Evolutionary conservation across 352 stramenopile species (phyloP), one percentile per base, ranked within the genome.

Genomic region (Pythium dissotocum): DNA sequence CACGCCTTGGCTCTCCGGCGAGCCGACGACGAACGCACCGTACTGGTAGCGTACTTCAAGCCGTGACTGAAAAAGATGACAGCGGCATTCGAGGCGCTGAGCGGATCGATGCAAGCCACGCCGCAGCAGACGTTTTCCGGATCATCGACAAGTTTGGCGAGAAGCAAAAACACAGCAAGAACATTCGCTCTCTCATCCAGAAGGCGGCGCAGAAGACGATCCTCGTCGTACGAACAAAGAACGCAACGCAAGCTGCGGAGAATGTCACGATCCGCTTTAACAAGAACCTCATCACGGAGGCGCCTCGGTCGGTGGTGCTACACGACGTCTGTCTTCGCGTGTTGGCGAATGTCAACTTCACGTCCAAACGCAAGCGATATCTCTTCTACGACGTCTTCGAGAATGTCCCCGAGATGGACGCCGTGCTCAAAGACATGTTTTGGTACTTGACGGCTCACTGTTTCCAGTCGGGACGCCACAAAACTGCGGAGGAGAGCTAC

Each of bases 381-480:
- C 65, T 78, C 35, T 91, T 87, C 65, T 70, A 69, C 5, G 72
- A 82, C 10, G 64, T 86, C 26, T 91, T 91, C 54, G 48, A 66
- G 1, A 68, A 70, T 13, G 56, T 74, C 1, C 21, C 49, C 6
- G 82, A 93, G 59, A 69, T 89, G 30, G 74, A 93, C 5, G 67
- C 72, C 36, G 48, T 93, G 24, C 61, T 91, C 18, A 88, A 90
- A 63, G 82, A 93, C 53, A 82, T 91, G 70, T 93, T 93, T 57
- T 93, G 84, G 84, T 88, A 87, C 58, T 42, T 89, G 13, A 88
- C 78, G 2, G 77, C 82, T 0, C 72, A 82, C 48, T 83, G 74
- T 26, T 93, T 93, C 66, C 84, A 91, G 65, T 57, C 67, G 7
- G 73, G 71, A 28, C 69, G 73, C 35, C 80, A 90, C 24, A 51